Conservation (phyloP, 2,329 filamentous ascomycete genomes). For the Chrysoporthe cubensis region DNA sequence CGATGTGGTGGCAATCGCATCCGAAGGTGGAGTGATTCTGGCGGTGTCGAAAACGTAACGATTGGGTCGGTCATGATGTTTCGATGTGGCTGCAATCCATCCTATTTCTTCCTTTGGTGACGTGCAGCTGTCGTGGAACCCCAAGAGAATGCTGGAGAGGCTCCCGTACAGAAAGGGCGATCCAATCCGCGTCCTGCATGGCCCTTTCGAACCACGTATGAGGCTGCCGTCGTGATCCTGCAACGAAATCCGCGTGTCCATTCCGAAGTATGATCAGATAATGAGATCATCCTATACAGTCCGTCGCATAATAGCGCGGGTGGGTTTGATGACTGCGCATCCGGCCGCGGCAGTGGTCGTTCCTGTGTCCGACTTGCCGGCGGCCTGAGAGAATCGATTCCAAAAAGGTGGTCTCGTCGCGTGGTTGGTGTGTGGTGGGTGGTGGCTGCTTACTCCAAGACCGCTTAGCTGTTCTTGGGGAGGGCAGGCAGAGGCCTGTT, state of each 20-base stretch:
- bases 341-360: constrained; percentile 15
- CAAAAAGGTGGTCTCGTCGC: not conserved
- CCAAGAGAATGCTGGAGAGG: not conserved
- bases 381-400: not conserved
- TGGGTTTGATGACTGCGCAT: constrained; percentile 12
- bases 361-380: constrained; percentile 12
- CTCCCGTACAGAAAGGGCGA: not conserved
- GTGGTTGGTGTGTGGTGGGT: constrained; percentile 4
- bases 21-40: constrained; percentile 10
- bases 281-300: constrained; percentile 3
- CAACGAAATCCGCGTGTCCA: not conserved
- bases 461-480: constrained; percentile 60
- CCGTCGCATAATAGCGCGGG: constrained; percentile 1
- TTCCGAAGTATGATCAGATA: constrained; percentile 5
- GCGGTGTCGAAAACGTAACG: not conserved
- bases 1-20: not conserved
- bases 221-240: constrained; percentile 9
- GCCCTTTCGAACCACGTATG: not conserved
- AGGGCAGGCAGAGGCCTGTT: constrained; percentile 68
- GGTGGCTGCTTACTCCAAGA: not conserved
- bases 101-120: not conserved
- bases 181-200: not conserved
- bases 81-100: constrained; percentile 12
- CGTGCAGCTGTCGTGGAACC: constrained; percentile 4
- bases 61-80: not conserved